Percentiles rank a stretch among this genome's conserved stretches.
Conservation (phyloP, 2,329 filamentous ascomycete genomes). For the Aspergillus uvarum region DNA sequence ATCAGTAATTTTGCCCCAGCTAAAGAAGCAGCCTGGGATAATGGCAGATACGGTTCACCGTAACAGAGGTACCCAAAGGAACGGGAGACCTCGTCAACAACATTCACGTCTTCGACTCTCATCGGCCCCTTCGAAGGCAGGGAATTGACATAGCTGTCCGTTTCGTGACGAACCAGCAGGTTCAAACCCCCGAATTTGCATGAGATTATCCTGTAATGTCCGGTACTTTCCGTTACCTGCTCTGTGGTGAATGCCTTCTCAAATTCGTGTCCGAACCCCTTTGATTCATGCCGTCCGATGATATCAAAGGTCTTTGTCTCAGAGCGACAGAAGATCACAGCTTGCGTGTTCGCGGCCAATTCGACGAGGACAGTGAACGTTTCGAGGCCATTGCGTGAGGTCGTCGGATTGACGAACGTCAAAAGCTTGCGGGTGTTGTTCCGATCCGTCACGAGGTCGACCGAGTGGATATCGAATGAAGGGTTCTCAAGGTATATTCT, state of each 20-base stretch:
- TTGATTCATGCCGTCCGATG: slow-evolving; percentile 39
- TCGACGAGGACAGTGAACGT: slow-evolving; percentile 48
- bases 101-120: not conserved
- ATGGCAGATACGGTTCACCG: not conserved
- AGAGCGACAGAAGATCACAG: slow-evolving; percentile 41
- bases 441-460: slow-evolving; percentile 49
- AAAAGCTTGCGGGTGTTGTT: slow-evolving; percentile 54
- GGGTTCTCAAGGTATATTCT: not conserved
- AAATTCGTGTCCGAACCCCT: slow-evolving; percentile 48
- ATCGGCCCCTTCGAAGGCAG: not conserved
- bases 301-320: slow-evolving; percentile 30
- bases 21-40: not conserved
- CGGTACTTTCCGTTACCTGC: slow-evolving; percentile 40
- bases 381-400: slow-evolving; percentile 26
- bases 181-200: slow-evolving; percentile 46
- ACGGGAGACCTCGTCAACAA: slow-evolving; percentile 29
- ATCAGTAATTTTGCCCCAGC: slow-evolving; percentile 32
- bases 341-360: slow-evolving; percentile 29
- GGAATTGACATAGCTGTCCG: slow-evolving; percentile 42
- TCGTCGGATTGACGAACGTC: slow-evolving; percentile 40
- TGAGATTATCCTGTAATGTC: slow-evolving; percentile 49
- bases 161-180: slow-evolving; percentile 47
- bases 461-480: not conserved
- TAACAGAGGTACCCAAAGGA: slow-evolving; percentile 8
- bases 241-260: slow-evolving; percentile 46